Base-by-base conservation (phyloP, 306 rosid species). In the apple (Malus domestica) region DNA sequence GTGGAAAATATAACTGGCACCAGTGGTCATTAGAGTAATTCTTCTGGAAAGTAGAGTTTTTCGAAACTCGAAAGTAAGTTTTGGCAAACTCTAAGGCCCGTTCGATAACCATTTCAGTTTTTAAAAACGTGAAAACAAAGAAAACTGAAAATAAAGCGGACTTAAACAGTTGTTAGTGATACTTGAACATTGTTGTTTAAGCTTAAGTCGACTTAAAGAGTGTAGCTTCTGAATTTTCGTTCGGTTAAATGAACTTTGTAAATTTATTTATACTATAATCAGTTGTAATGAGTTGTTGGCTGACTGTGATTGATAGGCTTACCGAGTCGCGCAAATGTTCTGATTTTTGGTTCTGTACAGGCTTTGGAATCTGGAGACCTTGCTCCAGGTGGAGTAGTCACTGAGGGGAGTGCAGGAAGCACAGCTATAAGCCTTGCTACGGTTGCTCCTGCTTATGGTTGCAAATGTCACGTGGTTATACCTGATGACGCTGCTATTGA, bases 401-500 rank as follows among this genome's bases (percentile, higher is more conserved):
- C 97, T 19, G 97, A 94, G 84, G 98, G 98, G 63, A 91, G 97
- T 79, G 96, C 94, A 11, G 97, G 97, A 75, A 94, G 97, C 83
- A 94, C 96, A 19, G 98, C 97, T 73, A 86, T 94, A 67, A 94
- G 97, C 83, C 89, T 94, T 80, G 97, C 97, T 10, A 87, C 97
- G 46, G 97, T 92, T 72, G 98, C 96, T 55, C 95, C 97, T 73
- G 98, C 96, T n/a, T 91, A 69, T 72, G 96, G 95, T 32, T 94
- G 98, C 87, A 86, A 87, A 80, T 76, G 96, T 75, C 96, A 91
- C 42, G 97, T 94, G 62, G 97, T 89, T 86, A 91, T 90, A 71
- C 98, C 98, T 1, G 97, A 94, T 84, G 98, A 94, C 61, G 97
- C 80, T 79, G 96, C 97, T 77, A 85, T 92, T n/a, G 97, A 95